A percentile compares a stretch with the other conserved stretches of the same genome.
These are phyloP conservation scores for Brassica cretica DNA, from an alignment of 345 rosid species.

Conservation along the genomic window DNA sequence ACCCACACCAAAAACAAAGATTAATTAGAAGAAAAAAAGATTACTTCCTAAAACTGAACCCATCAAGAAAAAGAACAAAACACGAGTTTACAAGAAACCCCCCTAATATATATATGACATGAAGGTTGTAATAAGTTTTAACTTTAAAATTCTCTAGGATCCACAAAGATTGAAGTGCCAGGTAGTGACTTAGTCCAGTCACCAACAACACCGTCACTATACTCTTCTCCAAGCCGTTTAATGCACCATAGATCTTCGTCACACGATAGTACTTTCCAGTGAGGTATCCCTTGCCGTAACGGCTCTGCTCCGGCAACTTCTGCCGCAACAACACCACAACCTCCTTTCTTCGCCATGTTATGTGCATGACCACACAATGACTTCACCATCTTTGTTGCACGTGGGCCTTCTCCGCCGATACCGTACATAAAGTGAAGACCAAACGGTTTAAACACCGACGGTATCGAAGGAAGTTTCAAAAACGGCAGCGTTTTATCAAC, in stretches of 20 bases:
- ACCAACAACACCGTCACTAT: constrained; percentile 68
- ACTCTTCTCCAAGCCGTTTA: constrained; percentile 79
- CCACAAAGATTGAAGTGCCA: constrained; percentile 85
- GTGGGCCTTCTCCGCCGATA: constrained; percentile 84
- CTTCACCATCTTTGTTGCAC: constrained; percentile 55
- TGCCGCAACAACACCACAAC: constrained; percentile 75
- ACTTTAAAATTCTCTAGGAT: constrained; percentile 80
- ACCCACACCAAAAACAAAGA: constrained; percentile 7
- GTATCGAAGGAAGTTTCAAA: constrained; percentile 77
- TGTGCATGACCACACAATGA: constrained; percentile 79
- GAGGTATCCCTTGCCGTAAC: constrained; percentile 69
- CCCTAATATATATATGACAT: background rate
- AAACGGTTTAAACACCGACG: constrained; percentile 77
- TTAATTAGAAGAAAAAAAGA: background rate
- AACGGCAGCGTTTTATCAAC: constrained; percentile 80
- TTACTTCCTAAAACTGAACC: background rate
- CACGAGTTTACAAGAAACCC: background rate
- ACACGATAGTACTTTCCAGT: constrained; percentile 76
- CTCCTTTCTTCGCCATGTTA: constrained; percentile 67
- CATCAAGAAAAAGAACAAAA: background rate
- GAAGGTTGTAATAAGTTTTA: background rate
- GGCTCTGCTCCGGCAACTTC: constrained; percentile 80
- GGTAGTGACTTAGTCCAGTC: constrained; percentile 96
- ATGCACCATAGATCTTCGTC: constrained; percentile 90
- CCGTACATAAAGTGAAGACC: constrained; percentile 85